Base-by-base conservation (phyloP, 202 grass and related monocot genomes). In the Carex sylvatica region DNA sequence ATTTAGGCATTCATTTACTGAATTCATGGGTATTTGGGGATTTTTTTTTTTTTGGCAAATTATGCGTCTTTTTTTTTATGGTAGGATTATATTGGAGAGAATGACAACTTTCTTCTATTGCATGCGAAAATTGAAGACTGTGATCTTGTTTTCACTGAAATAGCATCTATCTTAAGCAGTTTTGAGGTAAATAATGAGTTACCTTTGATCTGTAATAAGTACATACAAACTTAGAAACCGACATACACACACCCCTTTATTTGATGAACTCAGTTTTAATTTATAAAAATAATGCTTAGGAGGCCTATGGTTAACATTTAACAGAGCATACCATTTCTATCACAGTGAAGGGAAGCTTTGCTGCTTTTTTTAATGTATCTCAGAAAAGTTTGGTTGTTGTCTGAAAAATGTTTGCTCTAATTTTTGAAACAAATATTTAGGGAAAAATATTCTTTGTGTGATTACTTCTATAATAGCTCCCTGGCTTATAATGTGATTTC, bases 81-180 rank as follows among this genome's bases (percentile, higher is more conserved):
- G 18, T 66, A 82, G 79, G 79, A 82, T 67, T 82, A 82, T 54
- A 82, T 82, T 55, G 79, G 63, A 68, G 79, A 82, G 61, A 82
- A 82, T 52, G 79, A 82, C 26, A 82, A 82, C 38, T 82, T 82
- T 35, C 61, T 66, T 51, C 62, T 82, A 30, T 66, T 82, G 62
- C 63, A 82, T 0, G 79, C 79, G 1, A 82, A 82, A 65, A 82
- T 82, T 82, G 79, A 82, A 22, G 79, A 82, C 49, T 82, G 79
- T 33, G 79, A 82, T 47, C 79, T 82, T 68, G 79, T 82, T 67
- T 82, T 82, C 62, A 66, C 62, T 19, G 79, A 82, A 82, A 82
- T 82, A 26, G 62, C 42, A 82, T 82, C 61, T 14, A 66, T 82
- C 64, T 60, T 82, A 68, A 82, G 79, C 79, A 68, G 9, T 52